Conservation (phyloP, 1,284 basidiomycete species). For the Coniferiporia weirii region DNA sequence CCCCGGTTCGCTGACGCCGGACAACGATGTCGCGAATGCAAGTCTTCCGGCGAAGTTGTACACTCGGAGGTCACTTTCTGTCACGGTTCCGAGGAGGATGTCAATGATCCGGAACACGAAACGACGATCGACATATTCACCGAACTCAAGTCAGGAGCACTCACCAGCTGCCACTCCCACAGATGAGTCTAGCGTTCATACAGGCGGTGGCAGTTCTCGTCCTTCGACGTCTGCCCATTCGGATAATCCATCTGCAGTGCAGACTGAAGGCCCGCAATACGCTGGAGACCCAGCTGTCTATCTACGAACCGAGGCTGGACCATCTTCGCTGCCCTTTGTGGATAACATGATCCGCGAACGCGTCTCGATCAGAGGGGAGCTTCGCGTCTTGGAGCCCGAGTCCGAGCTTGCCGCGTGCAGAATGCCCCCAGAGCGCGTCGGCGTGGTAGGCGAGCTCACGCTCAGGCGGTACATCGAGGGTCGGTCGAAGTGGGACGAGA, state of each 20-base stretch:
- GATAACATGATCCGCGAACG: slow-evolving; percentile 71
- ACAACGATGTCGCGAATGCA: slow-evolving; percentile 11
- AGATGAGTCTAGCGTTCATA: background rate
- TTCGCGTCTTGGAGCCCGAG: slow-evolving; percentile 57
- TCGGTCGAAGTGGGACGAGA: slow-evolving; percentile 50
- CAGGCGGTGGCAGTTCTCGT: background rate
- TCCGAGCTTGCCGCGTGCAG: slow-evolving; percentile 44
- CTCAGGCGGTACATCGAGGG: slow-evolving; percentile 62
- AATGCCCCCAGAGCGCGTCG: slow-evolving; percentile 56
- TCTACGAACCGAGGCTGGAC: background rate
- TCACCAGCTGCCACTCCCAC: background rate
- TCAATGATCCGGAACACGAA: background rate
- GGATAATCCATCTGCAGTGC: slow-evolving; percentile 23
- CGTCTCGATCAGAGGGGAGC: slow-evolving; percentile 50
- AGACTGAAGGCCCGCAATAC: slow-evolving; percentile 30
- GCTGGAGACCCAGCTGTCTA: slow-evolving; percentile 71
- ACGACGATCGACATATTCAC: background rate
- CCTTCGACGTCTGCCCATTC: slow-evolving; percentile 10
- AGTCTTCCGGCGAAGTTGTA: background rate
- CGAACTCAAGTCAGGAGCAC: background rate
- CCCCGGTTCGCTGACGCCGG: background rate
- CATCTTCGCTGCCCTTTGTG: slow-evolving; percentile 22
- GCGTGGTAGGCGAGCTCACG: slow-evolving; percentile 60
- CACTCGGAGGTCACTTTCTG: background rate
- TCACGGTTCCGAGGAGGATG: background rate